phyloP scores from a whole-genome alignment of 352 stramenopile species.

The Pythium phragmitis region DNA sequence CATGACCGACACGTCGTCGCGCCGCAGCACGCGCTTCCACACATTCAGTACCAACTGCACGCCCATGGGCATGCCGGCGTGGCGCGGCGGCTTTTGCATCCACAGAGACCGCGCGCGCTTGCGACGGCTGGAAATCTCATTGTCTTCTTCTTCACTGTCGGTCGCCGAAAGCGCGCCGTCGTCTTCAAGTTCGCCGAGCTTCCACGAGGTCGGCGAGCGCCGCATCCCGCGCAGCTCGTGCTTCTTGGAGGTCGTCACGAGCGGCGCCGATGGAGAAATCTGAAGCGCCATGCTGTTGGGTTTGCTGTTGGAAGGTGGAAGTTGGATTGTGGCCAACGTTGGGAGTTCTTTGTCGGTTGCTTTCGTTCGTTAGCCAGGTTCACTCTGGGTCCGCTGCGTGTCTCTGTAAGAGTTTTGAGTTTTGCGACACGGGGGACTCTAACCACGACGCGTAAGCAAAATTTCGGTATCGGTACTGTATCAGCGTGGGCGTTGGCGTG shows the following conservation, averaged over 20 bases:
- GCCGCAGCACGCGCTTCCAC: constrained; percentile 62
- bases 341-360: background rate
- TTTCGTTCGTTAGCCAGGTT: background rate
- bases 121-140: constrained; percentile 20
- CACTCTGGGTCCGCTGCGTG: too few species aligned
- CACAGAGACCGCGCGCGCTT: constrained; percentile 27
- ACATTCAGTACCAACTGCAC: constrained; percentile 63
- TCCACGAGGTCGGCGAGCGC: constrained; percentile 60
- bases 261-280: constrained; percentile 18
- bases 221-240: constrained; percentile 30
- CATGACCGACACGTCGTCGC: constrained; percentile 55
- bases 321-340: constrained; percentile 8
- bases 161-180: constrained; percentile 44
- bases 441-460: too few species aligned
- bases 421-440: too few species aligned
- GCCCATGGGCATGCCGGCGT: constrained; percentile 64
- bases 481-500: background rate
- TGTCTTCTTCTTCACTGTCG: constrained; percentile 44
- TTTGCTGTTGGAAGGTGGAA: background rate
- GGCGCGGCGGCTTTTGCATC: constrained; percentile 59
- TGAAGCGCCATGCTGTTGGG: constrained; percentile 25
- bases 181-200: constrained; percentile 34
- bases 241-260: background rate
- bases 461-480: too few species aligned
- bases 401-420: too few species aligned